Percentiles rank a stretch among this genome's conserved stretches.
Evolutionary conservation across 805 yeast species (phyloP).

Genomic region (Sungouiozyma ichnusensis): DNA sequence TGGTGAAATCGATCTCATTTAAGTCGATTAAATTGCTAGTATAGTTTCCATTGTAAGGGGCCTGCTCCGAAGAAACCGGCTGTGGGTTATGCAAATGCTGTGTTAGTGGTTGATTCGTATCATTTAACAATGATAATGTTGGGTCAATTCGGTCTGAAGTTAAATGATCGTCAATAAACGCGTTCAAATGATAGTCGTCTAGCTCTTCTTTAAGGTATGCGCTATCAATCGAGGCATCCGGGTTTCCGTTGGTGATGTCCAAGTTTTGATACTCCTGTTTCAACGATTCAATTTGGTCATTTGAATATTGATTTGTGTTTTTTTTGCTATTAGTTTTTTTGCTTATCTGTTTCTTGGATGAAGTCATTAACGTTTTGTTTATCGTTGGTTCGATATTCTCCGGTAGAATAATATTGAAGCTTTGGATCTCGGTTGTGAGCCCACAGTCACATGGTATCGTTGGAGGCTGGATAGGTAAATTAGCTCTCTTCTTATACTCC

Average conservation of each 20-base stretch:
- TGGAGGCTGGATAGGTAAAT: slow-evolving; percentile 25
- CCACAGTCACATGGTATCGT: slow-evolving; percentile 31
- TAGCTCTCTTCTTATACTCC: slow-evolving; percentile 25
- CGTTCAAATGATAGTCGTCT: background rate
- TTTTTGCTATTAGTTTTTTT: background rate
- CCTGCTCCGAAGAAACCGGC: background rate
- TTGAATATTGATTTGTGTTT: background rate
- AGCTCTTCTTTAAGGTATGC: background rate
- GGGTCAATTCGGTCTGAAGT: background rate
- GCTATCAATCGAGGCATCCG: background rate
- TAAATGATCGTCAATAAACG: background rate
- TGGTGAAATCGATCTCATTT: slow-evolving; percentile 29
- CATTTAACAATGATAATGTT: background rate
- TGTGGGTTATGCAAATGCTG: background rate
- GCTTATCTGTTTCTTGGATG: background rate
- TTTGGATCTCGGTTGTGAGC: slow-evolving; percentile 27
- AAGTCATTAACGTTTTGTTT: background rate
- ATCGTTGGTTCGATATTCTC: slow-evolving; percentile 1
- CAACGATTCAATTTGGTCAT: background rate
- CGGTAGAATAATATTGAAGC: slow-evolving; percentile 28
- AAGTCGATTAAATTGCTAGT: slow-evolving; percentile 8
- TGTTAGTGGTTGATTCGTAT: background rate
- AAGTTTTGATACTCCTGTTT: background rate
- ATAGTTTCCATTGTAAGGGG: background rate
- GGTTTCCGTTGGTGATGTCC: background rate